Evolutionary conservation across 495 filamentous ascomycete species (phyloP).

Genomic region (Lindgomyces ingoldianus): DNA sequence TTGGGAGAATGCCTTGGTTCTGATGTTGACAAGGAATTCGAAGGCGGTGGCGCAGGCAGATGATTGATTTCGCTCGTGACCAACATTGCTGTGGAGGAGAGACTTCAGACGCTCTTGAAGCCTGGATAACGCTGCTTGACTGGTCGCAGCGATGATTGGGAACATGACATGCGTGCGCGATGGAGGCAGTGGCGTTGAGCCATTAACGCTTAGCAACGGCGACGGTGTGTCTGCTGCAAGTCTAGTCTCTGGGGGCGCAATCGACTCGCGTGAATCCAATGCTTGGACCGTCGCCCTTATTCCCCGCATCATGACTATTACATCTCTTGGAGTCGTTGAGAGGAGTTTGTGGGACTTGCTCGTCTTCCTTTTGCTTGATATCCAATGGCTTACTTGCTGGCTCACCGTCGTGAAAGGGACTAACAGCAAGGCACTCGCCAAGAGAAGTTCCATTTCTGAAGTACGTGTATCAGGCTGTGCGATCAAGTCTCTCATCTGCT

Average conservation of each 20-base stretch:
- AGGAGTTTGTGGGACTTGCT: neutral
- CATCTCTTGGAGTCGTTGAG: neutral
- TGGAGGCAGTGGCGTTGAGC: conserved; percentile 1
- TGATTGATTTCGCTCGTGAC: neutral
- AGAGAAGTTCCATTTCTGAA: conserved; percentile 2
- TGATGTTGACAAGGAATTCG: conserved; percentile 15
- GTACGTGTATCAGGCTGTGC: conserved; percentile 1
- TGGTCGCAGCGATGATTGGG: conserved; percentile 18
- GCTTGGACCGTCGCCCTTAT: neutral
- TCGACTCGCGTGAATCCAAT: neutral
- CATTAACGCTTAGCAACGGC: neutral
- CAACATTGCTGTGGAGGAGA: conserved; percentile 2
- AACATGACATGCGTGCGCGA: conserved; percentile 16
- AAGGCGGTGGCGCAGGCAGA: conserved; percentile 19
- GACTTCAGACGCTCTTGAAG: conserved; percentile 16
- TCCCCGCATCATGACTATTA: neutral
- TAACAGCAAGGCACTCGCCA: neutral
- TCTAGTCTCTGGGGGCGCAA: neutral
- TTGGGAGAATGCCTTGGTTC: conserved; percentile 8
- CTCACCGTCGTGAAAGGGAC: neutral
- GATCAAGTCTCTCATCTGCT: conserved; percentile 17
- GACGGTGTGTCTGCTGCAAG: neutral
- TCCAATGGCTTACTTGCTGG: neutral
- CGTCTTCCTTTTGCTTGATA: neutral
- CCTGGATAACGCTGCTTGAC: conserved; percentile 10